Conservation (phyloP, 2,329 filamentous ascomycete genomes). For the Phialocephala sp. region DNA sequence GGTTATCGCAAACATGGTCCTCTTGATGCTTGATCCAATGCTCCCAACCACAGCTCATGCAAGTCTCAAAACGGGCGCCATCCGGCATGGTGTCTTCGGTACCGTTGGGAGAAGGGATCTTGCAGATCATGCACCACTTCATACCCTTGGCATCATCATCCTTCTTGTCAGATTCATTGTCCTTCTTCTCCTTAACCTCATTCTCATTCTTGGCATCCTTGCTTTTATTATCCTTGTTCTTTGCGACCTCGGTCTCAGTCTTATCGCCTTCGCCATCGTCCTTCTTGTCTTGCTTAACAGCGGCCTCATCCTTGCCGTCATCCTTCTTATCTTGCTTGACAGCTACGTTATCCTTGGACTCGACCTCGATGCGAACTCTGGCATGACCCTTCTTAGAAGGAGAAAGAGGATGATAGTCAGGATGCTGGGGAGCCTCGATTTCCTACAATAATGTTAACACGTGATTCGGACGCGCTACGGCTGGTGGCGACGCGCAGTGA, state of each 20-base stretch:
- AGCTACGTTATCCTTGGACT: not conserved
- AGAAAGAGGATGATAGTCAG: not conserved
- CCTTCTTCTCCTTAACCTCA: not conserved
- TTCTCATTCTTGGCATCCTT: not conserved
- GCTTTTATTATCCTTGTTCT: not conserved
- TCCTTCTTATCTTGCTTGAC: slow-evolving; percentile 13
- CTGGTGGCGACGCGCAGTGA: not conserved
- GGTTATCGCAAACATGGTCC: not conserved
- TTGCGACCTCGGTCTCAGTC: not conserved
- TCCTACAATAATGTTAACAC: not conserved
- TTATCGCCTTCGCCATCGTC: not conserved
- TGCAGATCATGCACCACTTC: not conserved
- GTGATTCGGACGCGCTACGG: not conserved
- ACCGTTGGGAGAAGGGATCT: not conserved
- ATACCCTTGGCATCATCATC: not conserved
- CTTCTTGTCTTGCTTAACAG: slow-evolving; percentile 3
- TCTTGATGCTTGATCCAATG: not conserved
- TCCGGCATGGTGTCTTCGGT: not conserved
- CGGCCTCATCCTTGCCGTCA: slow-evolving; percentile 10
- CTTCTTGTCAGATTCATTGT: slow-evolving; percentile 3
- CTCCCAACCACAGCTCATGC: not conserved
- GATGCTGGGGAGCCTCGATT: not conserved
- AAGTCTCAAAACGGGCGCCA: not conserved
- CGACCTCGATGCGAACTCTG: not conserved
- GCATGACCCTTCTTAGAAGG: not conserved